Evolutionary conservation across 2,329 filamentous ascomycete genomes (phyloP).

Genomic region (Hypoxylon sp.): DNA sequence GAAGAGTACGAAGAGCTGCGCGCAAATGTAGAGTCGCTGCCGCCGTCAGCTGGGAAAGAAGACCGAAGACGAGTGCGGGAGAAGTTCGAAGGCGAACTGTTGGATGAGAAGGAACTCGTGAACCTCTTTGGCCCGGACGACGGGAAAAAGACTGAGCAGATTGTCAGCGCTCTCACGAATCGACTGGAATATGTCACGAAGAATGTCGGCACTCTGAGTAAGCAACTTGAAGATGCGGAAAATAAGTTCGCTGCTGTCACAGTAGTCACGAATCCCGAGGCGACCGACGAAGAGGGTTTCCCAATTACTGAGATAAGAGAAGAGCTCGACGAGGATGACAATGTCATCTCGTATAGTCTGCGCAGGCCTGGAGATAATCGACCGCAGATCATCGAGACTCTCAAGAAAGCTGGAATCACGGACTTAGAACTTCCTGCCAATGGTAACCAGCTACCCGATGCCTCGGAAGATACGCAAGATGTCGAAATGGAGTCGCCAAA

Average conservation of each 20-base stretch:
- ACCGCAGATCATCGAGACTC: constrained; percentile 76
- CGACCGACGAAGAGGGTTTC: constrained; percentile 76
- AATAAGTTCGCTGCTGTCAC: constrained; percentile 77
- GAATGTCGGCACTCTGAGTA: constrained; percentile 77
- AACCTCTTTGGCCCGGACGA: constrained; percentile 64
- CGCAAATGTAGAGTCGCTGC: constrained; percentile 78
- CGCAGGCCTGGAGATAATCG: constrained; percentile 78
- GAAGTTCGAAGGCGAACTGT: constrained; percentile 74
- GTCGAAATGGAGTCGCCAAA: constrained; percentile 5
- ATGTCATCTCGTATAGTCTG: constrained; percentile 79
- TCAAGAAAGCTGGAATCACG: constrained; percentile 82
- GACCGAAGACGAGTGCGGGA: constrained; percentile 72
- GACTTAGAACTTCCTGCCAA: constrained; percentile 52
- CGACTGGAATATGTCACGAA: constrained; percentile 91
- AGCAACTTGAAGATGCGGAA: constrained; percentile 74
- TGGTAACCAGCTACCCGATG: constrained; percentile 50
- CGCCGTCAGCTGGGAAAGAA: constrained; percentile 63
- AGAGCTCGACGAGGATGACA: constrained; percentile 90
- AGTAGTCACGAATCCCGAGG: constrained; percentile 72
- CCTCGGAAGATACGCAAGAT: constrained; percentile 24
- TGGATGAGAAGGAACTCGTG: constrained; percentile 71
- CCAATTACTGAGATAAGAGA: constrained; percentile 94
- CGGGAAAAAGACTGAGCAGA: constrained; percentile 71
- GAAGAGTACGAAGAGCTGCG: constrained; percentile 91
- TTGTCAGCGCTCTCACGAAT: constrained; percentile 77